Evolutionary conservation across 805 yeast genomes (phyloP).

Genomic region (Wickerhamomyces bisporus): DNA sequence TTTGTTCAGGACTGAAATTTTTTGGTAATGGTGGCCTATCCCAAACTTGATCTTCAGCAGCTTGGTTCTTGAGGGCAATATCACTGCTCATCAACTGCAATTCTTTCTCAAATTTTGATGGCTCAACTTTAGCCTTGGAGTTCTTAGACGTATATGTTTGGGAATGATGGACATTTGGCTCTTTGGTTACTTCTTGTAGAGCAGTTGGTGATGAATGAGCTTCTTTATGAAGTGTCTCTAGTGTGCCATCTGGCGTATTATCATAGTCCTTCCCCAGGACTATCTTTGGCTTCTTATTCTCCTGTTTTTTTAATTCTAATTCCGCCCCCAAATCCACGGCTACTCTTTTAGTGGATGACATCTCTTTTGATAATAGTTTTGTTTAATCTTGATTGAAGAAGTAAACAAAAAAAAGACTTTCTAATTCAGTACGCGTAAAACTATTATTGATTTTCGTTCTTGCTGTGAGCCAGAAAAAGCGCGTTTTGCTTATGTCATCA

Average conservation of each 20-base stretch:
- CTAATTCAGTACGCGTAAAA: neutral
- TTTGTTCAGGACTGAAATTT: constrained; percentile 40
- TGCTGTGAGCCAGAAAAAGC: no score
- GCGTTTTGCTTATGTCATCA: no score
- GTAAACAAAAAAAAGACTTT: neutral
- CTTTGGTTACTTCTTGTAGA: constrained; percentile 9
- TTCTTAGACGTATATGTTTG: constrained; percentile 27
- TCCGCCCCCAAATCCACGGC: no score
- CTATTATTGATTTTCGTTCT: no score
- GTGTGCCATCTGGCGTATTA: constrained; percentile 14
- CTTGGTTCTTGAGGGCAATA: constrained; percentile 16
- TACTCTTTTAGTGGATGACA: constrained; percentile 4
- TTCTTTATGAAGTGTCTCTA: constrained; percentile 18
- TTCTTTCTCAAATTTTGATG: constrained; percentile 50
- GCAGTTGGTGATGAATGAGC: constrained; percentile 26
- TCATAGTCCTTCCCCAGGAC: constrained; percentile 10
- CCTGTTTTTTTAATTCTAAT: no score
- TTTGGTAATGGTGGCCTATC: constrained; percentile 53
- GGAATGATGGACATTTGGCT: constrained; percentile 20
- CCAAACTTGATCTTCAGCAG: constrained; percentile 34
- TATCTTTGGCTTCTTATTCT: constrained; percentile 14
- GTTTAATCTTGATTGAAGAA: neutral
- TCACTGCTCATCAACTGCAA: constrained; percentile 39
- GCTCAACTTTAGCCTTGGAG: constrained; percentile 28
- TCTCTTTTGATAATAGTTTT: neutral